phyloP scores from a whole-genome alignment of 148 eudicot species.

The Cornus suecica region DNA sequence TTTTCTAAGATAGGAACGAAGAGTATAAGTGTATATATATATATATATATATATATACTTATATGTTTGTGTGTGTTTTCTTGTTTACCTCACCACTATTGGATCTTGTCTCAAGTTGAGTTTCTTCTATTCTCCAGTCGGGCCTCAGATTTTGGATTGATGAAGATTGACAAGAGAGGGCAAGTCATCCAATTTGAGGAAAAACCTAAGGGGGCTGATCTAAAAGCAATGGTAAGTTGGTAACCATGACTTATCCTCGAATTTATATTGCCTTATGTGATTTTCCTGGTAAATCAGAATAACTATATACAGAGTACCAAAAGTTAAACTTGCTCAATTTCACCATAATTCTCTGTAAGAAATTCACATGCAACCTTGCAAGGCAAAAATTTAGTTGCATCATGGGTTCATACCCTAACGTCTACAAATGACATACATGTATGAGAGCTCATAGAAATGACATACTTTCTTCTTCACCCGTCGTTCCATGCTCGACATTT shows the following conservation, averaged over 20 bases:
- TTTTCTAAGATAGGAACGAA: neutral
- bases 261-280: neutral
- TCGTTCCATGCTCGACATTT: too few relatives aligned
- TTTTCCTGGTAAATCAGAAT: neutral
- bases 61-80: too few relatives aligned
- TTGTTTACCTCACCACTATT: neutral
- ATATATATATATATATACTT: too few relatives aligned
- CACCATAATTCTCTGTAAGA: neutral
- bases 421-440: too few relatives aligned
- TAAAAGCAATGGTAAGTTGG: constrained; percentile 82
- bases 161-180: constrained; percentile 81
- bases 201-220: constrained; percentile 59
- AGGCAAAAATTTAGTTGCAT: too few relatives aligned
- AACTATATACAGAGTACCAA: neutral
- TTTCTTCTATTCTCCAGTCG: constrained; percentile 46
- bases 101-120: constrained; percentile 6
- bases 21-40: neutral
- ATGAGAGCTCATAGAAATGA: too few relatives aligned
- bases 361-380: too few relatives aligned
- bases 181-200: constrained; percentile 57
- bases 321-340: neutral
- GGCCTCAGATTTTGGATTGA: constrained; percentile 55
- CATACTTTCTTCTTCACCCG: too few relatives aligned
- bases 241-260: constrained; percentile 12
- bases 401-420: too few relatives aligned